These are phyloP conservation scores for Boletus tomentosulus DNA, from an alignment of 768 basidiomycete genomes.

Conservation along the genomic window DNA sequence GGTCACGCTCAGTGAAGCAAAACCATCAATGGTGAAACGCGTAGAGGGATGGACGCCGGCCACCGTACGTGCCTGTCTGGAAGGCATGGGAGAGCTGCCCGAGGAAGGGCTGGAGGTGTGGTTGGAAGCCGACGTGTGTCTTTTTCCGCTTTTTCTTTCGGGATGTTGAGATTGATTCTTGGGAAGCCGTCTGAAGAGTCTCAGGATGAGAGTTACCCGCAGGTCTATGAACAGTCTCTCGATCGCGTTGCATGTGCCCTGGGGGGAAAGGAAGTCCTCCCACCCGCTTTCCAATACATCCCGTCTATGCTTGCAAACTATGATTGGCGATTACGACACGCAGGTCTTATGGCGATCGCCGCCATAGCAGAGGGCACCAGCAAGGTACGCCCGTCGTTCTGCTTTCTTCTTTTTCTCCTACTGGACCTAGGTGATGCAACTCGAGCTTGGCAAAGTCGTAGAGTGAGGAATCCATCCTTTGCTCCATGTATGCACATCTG, in stretches of 20 bases:
- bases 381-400: conserved; percentile 39
- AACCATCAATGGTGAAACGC: conserved; percentile 62
- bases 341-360: conserved; percentile 83
- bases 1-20: conserved; percentile 73
- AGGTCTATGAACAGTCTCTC: conserved; percentile 76
- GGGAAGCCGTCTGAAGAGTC: conserved; percentile 60
- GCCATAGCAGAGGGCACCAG: conserved; percentile 82
- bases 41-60: conserved; percentile 68
- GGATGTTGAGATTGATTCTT: neutral
- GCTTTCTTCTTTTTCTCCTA: neutral
- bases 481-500: neutral
- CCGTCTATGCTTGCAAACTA: conserved; percentile 77
- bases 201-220: conserved; percentile 60
- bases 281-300: conserved; percentile 77
- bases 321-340: conserved; percentile 84
- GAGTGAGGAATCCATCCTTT: conserved; percentile 45
- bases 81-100: conserved; percentile 77
- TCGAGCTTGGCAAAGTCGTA: conserved; percentile 77
- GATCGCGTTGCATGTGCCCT: conserved; percentile 80
- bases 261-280: conserved; percentile 71
- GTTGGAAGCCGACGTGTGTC: conserved; percentile 72
- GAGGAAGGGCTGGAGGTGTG: conserved; percentile 57
- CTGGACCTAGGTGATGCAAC: conserved; percentile 59
- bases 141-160: neutral
- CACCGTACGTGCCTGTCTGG: conserved; percentile 71